Base-by-base conservation (phyloP, 2,329 filamentous ascomycete species). In the Cytospora leucostoma region DNA sequence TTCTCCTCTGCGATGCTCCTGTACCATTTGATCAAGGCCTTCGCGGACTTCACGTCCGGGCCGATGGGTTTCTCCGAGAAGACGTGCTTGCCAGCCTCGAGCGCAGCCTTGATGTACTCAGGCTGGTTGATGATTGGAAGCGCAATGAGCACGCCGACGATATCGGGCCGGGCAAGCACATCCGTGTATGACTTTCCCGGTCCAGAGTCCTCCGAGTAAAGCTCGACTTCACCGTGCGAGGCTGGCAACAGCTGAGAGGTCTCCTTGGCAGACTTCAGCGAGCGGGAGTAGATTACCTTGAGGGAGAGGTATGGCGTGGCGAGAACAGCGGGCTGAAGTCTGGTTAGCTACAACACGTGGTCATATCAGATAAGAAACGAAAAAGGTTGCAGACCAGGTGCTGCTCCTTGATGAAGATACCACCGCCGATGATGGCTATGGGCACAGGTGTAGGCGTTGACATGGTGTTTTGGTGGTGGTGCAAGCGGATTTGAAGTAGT, bases 271-370 rank as follows among this genome's bases (percentile, higher is more conserved):
- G 85, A 86, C 35, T 78, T 75, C 56, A 83, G 77, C 15, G 82
- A 83, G 58, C 86, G 83, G 3, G 85, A 88, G 73, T 86, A 90
- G 65, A 88, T 78, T 35, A 84, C 83, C 75, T 85, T 88, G 65
- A 89, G 78, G 13, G 74, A 73, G 7, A 89, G 74, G 32, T 69
- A 62, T 7, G 65, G 56, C n/a, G 65, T 63, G 38, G 59, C 65
- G 13, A 66, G 65, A 10, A 66, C 63, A 11, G 65, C 65, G 35
- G 65, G 65, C 65, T 66, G 34, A n/a, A 2, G 7, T n/a, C 6
- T 52, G 35, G 15, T 44, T 33, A 62, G 58, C 34, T 64, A 50
- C 47, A 21, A 21, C 19, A 27, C 33, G 19, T 6, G 15, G 13
- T 13, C 15, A 44, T 44, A 11, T 60, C 53, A 40, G 27, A 21